A percentile compares a stretch with the other conserved stretches of the same genome.
Conservation (phyloP, 116 monocot genomes). For the Trichopus zeylanicus region DNA sequence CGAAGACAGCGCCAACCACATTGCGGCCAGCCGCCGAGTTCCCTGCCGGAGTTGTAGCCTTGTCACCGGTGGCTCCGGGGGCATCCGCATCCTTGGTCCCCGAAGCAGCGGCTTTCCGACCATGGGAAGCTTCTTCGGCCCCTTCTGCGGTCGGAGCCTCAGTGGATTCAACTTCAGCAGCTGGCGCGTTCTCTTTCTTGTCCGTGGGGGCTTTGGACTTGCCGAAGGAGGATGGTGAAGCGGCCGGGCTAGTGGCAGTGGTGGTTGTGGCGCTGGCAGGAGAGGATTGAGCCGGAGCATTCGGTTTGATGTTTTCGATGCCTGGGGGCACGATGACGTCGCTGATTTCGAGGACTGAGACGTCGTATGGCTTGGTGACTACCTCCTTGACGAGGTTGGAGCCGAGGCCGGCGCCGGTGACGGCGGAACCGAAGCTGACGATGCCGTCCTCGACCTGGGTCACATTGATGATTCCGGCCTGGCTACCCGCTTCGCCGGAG, state of each 20-base stretch:
- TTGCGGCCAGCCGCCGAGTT: neutral
- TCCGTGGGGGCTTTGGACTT: neutral
- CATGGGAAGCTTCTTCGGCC: too few species aligned
- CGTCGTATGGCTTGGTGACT: conserved; percentile 10
- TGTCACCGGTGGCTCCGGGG: neutral
- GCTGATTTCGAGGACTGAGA: conserved; percentile 20
- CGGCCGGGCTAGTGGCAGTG: neutral
- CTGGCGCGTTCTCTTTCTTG: neutral
- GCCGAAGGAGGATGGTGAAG: neutral
- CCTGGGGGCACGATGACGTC: conserved; percentile 6
- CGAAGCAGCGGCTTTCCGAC: too few species aligned
- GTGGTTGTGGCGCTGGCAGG: neutral
- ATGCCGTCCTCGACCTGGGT: conserved; percentile 1
- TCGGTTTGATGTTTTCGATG: neutral
- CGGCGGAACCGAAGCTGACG: conserved; percentile 12
- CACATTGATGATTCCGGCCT: conserved; percentile 41
- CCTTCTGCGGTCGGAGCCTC: neutral
- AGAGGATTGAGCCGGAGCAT: neutral
- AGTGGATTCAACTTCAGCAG: neutral
- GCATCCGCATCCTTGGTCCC: neutral
- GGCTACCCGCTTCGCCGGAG: conserved; percentile 22
- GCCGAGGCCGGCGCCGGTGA: neutral
- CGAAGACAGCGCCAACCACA: neutral
- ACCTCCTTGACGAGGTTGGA: conserved; percentile 8
- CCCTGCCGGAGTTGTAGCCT: neutral